Conservation (phyloP, 805 yeast genomes). For the Candida ficus region DNA sequence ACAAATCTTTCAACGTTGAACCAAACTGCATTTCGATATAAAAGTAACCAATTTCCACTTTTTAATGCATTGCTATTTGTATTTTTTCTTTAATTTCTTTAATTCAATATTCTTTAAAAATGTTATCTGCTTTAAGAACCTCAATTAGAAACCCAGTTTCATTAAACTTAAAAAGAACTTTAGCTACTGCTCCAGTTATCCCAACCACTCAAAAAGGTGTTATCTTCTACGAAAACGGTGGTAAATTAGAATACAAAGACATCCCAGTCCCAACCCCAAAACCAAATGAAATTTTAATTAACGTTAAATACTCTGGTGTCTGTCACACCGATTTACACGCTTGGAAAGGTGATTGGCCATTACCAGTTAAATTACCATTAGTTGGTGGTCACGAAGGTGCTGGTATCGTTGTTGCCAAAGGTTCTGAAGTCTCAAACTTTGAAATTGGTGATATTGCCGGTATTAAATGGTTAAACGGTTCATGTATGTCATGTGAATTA, state of each 20-base stretch:
- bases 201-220: constrained; percentile 72
- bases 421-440: constrained; percentile 62
- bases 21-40: not conserved
- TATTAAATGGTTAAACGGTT: constrained; percentile 77
- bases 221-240: constrained; percentile 60
- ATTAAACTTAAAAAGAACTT: constrained; percentile 4
- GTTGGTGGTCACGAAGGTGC: constrained; percentile 93
- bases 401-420: constrained; percentile 76
- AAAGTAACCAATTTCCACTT: constrained; percentile 1
- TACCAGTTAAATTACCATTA: constrained; percentile 65
- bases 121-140: constrained; percentile 20
- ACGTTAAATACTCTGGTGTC: constrained; percentile 85
- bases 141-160: constrained; percentile 12
- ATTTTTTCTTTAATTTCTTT: not conserved
- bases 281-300: constrained; percentile 70
- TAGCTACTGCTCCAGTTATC: constrained; percentile 26
- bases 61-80: not conserved
- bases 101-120: constrained; percentile 9
- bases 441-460: constrained; percentile 81
- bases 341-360: constrained; percentile 93
- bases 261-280: constrained; percentile 79
- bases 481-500: constrained; percentile 73
- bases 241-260: constrained; percentile 61
- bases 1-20: not conserved
- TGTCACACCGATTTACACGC: constrained; percentile 95